Evolutionary conservation across 2,329 filamentous ascomycete species (phyloP).

Genomic region (Ophiocordyceps camponoti-floridani): DNA sequence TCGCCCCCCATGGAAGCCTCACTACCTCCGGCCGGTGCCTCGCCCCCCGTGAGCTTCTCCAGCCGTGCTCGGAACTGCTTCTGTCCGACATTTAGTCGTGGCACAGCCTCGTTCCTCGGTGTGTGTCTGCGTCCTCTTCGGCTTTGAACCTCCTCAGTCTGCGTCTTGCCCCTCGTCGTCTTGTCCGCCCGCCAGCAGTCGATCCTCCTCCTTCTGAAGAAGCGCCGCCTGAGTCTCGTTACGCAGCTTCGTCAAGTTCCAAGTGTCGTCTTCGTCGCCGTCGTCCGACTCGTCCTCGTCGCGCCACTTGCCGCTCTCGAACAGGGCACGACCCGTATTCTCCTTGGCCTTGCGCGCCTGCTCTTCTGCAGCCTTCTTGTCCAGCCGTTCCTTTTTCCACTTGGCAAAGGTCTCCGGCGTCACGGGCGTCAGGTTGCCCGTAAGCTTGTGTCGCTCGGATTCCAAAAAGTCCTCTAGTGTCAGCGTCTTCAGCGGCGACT

Average conservation of each 20-base stretch:
- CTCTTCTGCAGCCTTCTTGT: constrained; percentile 92
- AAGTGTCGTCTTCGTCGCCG: constrained; percentile 42
- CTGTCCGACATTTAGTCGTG: constrained; percentile 2
- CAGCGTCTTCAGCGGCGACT: constrained; percentile 82
- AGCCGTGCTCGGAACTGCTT: constrained; percentile 11
- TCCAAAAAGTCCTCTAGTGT: constrained; percentile 96
- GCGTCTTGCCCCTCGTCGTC: constrained; percentile 5
- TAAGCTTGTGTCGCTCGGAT: constrained; percentile 88
- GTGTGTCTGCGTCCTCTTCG: constrained; percentile 2
- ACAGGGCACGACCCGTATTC: constrained; percentile 83
- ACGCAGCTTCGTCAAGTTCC: constrained; percentile 70
- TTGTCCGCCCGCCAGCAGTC: constrained; percentile 21
- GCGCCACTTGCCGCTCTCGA: constrained; percentile 91
- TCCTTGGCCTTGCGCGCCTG: constrained; percentile 85
- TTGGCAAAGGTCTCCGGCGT: constrained; percentile 84
- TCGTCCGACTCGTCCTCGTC: constrained; percentile 44
- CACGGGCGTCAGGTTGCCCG: constrained; percentile 79
- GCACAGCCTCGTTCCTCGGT: not conserved
- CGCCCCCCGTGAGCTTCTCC: constrained; percentile 1
- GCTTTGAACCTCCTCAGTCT: constrained; percentile 4
- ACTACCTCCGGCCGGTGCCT: constrained; percentile 2
- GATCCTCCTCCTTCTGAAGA: constrained; percentile 62
- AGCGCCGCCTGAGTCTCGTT: constrained; percentile 67
- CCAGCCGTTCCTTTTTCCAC: constrained; percentile 87
- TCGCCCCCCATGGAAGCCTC: not conserved